These are phyloP conservation scores for Oryza coarctata DNA, from an alignment of 176 grass and related monocot genomes.

Conservation along the genomic window DNA sequence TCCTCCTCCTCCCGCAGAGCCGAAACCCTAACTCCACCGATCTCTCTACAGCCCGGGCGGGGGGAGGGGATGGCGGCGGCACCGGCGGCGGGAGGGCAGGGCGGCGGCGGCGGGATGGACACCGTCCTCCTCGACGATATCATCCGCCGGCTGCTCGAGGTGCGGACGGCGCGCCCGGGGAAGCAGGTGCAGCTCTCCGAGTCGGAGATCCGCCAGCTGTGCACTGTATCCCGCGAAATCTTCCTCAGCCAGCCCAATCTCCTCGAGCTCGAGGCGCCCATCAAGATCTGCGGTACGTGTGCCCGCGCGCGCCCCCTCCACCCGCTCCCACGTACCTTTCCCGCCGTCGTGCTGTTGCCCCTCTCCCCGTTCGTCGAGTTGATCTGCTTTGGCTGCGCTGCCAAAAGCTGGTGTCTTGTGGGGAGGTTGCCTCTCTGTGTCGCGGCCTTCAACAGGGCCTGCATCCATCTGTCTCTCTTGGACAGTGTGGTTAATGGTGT, in stretches of 20 bases:
- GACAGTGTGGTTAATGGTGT: neutral
- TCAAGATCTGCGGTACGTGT: constrained; percentile 85
- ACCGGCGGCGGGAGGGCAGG: constrained; percentile 52
- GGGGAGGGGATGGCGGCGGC: constrained; percentile 48
- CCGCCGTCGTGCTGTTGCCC: neutral
- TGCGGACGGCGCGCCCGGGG: constrained; percentile 65
- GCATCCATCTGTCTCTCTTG: constrained; percentile 22
- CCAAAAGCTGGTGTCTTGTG: neutral
- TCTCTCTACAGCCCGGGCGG: constrained; percentile 31
- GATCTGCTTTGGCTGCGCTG: constrained; percentile 29
- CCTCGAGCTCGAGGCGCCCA: constrained; percentile 89
- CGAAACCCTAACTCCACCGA: constrained; percentile 54
- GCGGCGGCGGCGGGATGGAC: constrained; percentile 53
- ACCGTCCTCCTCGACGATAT: constrained; percentile 73
- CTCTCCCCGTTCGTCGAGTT: neutral
- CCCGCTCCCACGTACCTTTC: neutral
- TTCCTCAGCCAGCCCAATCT: constrained; percentile 88
- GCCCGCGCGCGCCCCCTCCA: neutral
- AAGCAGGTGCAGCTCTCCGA: constrained; percentile 86
- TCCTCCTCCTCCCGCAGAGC: constrained; percentile 22
- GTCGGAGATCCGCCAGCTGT: constrained; percentile 87
- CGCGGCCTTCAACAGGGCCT: neutral
- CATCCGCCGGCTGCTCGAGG: constrained; percentile 74
- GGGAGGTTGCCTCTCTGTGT: neutral
- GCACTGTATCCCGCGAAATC: constrained; percentile 72